Conservation (phyloP, 805 yeast species). For the Torulaspora delbrueckii region DNA sequence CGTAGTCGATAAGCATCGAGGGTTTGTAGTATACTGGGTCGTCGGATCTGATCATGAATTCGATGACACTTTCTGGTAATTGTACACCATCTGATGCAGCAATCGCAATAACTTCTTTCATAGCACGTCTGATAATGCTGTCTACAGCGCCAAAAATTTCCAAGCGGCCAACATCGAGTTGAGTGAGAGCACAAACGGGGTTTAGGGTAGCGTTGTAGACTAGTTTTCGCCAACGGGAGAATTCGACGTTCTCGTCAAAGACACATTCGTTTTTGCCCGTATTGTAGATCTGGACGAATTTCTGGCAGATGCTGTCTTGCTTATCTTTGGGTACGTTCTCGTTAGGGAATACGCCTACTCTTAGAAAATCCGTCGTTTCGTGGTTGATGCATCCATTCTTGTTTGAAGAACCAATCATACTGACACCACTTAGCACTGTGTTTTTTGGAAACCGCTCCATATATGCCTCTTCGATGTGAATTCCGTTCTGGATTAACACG, state of each 20-base stretch:
- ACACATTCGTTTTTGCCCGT: slow-evolving; percentile 40
- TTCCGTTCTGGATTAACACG: slow-evolving; percentile 58
- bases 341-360: slow-evolving; percentile 48
- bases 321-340: slow-evolving; percentile 24
- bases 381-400: slow-evolving; percentile 44
- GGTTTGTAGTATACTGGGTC: slow-evolving; percentile 59
- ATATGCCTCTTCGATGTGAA: slow-evolving; percentile 54
- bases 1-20: slow-evolving; percentile 66
- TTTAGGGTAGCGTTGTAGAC: slow-evolving; percentile 67
- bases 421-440: slow-evolving; percentile 54
- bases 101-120: slow-evolving; percentile 59
- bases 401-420: slow-evolving; percentile 55
- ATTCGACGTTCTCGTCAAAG: slow-evolving; percentile 44
- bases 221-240: slow-evolving; percentile 60
- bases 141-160: slow-evolving; percentile 42
- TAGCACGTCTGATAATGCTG: slow-evolving; percentile 49
- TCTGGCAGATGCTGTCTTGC: slow-evolving; percentile 36
- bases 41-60: slow-evolving; percentile 51
- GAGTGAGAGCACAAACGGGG: slow-evolving; percentile 55
- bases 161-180: slow-evolving; percentile 55
- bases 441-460: slow-evolving; percentile 47
- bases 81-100: slow-evolving; percentile 66
- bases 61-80: slow-evolving; percentile 46
- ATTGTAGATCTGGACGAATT: slow-evolving; percentile 44
- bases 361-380: slow-evolving; percentile 41